phyloP scores from a whole-genome alignment of 2,329 filamentous ascomycete genomes.

The Fusarium sp. region DNA sequence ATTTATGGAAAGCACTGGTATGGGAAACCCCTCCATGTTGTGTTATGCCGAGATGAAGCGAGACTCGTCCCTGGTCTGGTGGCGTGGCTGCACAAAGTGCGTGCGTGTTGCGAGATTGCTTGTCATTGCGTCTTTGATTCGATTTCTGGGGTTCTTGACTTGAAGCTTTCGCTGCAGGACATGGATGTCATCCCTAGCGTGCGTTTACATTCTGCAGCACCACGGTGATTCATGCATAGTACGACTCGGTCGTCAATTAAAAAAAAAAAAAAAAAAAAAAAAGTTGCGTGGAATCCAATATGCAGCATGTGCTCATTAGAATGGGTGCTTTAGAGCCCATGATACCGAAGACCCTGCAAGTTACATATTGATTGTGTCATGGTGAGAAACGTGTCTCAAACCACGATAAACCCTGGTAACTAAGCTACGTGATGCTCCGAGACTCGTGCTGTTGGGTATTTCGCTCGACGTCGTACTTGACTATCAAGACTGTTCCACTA shows the following conservation, averaged over 20 bases:
- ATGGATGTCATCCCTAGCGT: slow-evolving; percentile 21
- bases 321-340: not conserved
- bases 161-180: slow-evolving; percentile 6
- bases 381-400: slow-evolving; percentile 15
- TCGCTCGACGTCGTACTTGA: slow-evolving; percentile 6
- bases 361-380: slow-evolving; percentile 21
- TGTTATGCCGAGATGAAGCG: slow-evolving; percentile 43
- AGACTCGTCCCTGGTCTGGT: slow-evolving; percentile 10
- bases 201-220: slow-evolving; percentile 25
- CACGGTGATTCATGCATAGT: slow-evolving; percentile 46
- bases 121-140: slow-evolving; percentile 9
- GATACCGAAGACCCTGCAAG: slow-evolving; percentile 5
- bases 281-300: slow-evolving; percentile 2
- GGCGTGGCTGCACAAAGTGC: slow-evolving; percentile 25
- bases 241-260: slow-evolving; percentile 39
- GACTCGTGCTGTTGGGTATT: not conserved
- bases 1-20: not conserved
- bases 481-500: slow-evolving; percentile 9
- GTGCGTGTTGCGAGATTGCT: slow-evolving; percentile 13
- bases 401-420: slow-evolving; percentile 14
- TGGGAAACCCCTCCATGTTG: slow-evolving; percentile 9
- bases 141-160: slow-evolving; percentile 4
- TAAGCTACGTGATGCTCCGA: slow-evolving; percentile 3
- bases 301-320: slow-evolving; percentile 26
- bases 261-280: not conserved